These are phyloP conservation scores for Naegleria fowleri DNA, from an alignment of 208 protist genomes.

Conservation along the genomic window DNA sequence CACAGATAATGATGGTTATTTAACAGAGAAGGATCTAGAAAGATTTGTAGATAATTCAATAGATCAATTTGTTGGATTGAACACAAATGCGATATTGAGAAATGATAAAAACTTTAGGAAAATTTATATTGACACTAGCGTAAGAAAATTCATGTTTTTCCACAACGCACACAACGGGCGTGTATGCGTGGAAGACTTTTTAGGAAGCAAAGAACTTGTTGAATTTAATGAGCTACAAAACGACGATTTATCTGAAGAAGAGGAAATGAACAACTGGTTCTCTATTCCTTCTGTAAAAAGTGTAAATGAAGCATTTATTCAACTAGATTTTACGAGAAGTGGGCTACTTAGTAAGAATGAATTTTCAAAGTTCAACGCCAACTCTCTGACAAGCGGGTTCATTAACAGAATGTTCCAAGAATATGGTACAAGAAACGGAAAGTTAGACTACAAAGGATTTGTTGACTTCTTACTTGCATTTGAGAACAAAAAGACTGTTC, in stretches of 20 bases:
- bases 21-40: slow-evolving; percentile 76
- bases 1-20: slow-evolving; percentile 65
- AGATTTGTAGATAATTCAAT: slow-evolving; percentile 65
- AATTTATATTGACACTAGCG: slow-evolving; percentile 79
- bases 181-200: slow-evolving; percentile 65
- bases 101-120: slow-evolving; percentile 57
- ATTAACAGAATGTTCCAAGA: slow-evolving; percentile 80
- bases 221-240: slow-evolving; percentile 66
- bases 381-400: slow-evolving; percentile 68
- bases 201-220: slow-evolving; percentile 67
- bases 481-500: slow-evolving; percentile 67
- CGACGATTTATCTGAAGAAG: not conserved
- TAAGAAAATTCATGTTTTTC: slow-evolving; percentile 76
- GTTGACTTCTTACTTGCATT: slow-evolving; percentile 81
- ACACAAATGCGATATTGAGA: slow-evolving; percentile 14
- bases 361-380: slow-evolving; percentile 59
- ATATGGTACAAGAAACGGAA: slow-evolving; percentile 67
- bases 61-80: slow-evolving; percentile 51
- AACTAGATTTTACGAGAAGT: slow-evolving; percentile 11
- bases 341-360: slow-evolving; percentile 48
- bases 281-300: not conserved
- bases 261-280: slow-evolving; percentile 23
- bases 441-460: slow-evolving; percentile 83
- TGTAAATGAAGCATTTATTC: not conserved
- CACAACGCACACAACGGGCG: slow-evolving; percentile 61